Conservation (phyloP, 2,329 filamentous ascomycete genomes). For the Diaporthe citriasiana region DNA sequence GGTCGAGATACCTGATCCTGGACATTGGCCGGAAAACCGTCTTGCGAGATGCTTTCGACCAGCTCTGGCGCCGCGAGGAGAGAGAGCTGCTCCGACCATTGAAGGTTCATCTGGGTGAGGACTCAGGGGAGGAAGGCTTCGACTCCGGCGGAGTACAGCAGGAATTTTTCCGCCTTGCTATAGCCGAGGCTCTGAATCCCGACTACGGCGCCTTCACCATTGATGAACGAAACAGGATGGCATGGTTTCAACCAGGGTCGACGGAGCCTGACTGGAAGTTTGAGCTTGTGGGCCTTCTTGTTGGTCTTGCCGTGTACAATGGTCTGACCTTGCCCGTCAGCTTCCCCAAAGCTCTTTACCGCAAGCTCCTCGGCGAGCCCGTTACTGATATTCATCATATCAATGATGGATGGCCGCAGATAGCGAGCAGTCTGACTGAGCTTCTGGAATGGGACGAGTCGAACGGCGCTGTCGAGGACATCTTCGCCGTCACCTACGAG, state of each 20-base stretch:
- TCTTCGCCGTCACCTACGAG: constrained; percentile 88
- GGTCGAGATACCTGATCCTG: constrained; percentile 79
- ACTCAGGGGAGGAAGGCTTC: constrained; percentile 86
- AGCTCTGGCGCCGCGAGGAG: constrained; percentile 88
- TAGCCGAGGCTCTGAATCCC: constrained; percentile 84
- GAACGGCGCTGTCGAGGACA: constrained; percentile 82
- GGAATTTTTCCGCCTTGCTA: constrained; percentile 91
- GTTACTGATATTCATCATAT: constrained; percentile 82
- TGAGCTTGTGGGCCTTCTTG: constrained; percentile 87
- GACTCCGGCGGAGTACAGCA: constrained; percentile 97
- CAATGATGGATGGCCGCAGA: constrained; percentile 87
- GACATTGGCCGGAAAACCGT: constrained; percentile 77
- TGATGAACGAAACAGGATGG: constrained; percentile 81
- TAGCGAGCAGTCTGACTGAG: constrained; percentile 79
- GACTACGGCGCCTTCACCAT: constrained; percentile 85
- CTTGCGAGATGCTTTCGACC: constrained; percentile 82
- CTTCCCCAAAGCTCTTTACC: constrained; percentile 88
- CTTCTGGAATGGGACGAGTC: constrained; percentile 83
- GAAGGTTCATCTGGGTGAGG: constrained; percentile 88
- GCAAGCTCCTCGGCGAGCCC: constrained; percentile 79
- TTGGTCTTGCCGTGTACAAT: constrained; percentile 93
- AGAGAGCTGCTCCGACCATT: constrained; percentile 87
- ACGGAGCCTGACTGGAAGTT: constrained; percentile 90
- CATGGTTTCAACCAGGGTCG: constrained; percentile 89
- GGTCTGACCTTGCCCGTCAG: constrained; percentile 91